phyloP scores from a whole-genome alignment of 2,329 filamentous ascomycete species.

The Tricladium varicosporioides region DNA sequence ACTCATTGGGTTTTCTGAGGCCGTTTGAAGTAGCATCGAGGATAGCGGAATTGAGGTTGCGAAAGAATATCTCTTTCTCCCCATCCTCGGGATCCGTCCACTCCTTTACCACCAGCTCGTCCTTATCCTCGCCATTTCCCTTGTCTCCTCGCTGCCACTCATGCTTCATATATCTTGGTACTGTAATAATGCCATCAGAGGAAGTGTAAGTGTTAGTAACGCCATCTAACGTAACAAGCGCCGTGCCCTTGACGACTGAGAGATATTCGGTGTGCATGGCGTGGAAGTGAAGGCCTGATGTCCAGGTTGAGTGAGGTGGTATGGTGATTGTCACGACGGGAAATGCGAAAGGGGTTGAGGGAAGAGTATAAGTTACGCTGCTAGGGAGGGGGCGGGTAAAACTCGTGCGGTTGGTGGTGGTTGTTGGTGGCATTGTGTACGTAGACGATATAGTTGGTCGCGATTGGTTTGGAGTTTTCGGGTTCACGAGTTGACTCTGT shows the following conservation, averaged over 20 bases:
- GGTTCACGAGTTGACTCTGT: too few species aligned
- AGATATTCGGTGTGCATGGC: constrained; percentile 23
- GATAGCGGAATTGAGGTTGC: constrained; percentile 20
- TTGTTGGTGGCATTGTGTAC: too few species aligned
- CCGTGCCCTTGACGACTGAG: constrained; percentile 12
- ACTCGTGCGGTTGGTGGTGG: too few species aligned
- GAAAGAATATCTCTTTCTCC: constrained; percentile 22
- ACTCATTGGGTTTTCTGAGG: not conserved
- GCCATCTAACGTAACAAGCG: constrained; percentile 12
- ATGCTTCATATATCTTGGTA: constrained; percentile 15
- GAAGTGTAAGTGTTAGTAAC: constrained; percentile 7
- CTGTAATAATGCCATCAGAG: constrained; percentile 8
- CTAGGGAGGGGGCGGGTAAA: too few species aligned
- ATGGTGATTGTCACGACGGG: constrained; percentile 9
- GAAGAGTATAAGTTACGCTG: too few species aligned
- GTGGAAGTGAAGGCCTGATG: constrained; percentile 21
- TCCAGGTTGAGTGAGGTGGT: constrained; percentile 15
- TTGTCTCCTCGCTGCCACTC: constrained; percentile 14
- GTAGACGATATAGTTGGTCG: too few species aligned
- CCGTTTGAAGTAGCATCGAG: constrained; percentile 1
- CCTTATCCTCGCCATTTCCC: too few species aligned
- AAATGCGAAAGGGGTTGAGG: too few species aligned
- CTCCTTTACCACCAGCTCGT: constrained; percentile 17
- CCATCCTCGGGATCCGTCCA: constrained; percentile 22
- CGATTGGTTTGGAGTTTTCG: too few species aligned